A percentile compares a stretch with the other conserved stretches of the same genome.
phyloP scores from a whole-genome alignment of 129 eudicot species.

The Sambucus nigra region DNA sequence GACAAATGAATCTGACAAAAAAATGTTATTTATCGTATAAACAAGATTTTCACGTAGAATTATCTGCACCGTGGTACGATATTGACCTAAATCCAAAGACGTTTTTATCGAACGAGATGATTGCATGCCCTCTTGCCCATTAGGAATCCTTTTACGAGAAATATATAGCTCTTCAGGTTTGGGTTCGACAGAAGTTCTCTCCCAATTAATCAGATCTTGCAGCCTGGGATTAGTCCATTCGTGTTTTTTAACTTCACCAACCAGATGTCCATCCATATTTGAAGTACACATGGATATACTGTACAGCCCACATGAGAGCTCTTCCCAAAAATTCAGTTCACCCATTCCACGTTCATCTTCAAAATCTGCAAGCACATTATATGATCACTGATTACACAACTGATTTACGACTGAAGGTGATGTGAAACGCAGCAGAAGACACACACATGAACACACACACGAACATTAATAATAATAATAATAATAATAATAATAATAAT shows the following conservation, averaged over 20 bases:
- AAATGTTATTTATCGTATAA: background rate
- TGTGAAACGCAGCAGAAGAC: no score
- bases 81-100: conserved; percentile 22
- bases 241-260: conserved; percentile 54
- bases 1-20: conserved; percentile 8
- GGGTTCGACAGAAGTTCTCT: conserved; percentile 62
- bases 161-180: conserved; percentile 27
- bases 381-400: no score
- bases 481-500: no score
- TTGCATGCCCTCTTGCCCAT: conserved; percentile 21
- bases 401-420: no score
- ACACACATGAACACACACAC: no score
- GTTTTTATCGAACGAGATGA: conserved; percentile 14
- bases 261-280: conserved; percentile 22
- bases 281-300: conserved; percentile 40
- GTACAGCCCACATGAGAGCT: conserved; percentile 88
- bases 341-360: conserved; percentile 22
- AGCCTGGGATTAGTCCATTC: conserved; percentile 57
- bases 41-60: background rate
- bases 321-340: conserved; percentile 69
- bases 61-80: conserved; percentile 9
- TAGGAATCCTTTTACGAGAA: conserved; percentile 8
- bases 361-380: conserved; percentile 26
- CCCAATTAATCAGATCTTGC: conserved; percentile 70
- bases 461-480: no score